Evolutionary conservation across 306 rosid genomes (phyloP).

Genomic region (Cucurbita maxima): DNA sequence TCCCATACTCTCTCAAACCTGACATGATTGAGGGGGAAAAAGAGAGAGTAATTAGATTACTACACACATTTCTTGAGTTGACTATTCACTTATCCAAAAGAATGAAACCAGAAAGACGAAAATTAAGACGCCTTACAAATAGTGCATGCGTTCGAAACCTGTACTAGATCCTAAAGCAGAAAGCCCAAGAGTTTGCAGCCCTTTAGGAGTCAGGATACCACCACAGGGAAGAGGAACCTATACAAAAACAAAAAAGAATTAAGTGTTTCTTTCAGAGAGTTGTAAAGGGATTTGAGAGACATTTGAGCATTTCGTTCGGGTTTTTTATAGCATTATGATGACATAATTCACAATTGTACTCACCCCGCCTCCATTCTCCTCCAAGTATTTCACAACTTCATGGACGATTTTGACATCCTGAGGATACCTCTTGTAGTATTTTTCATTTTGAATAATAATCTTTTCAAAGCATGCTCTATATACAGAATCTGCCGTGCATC

Average conservation of each 20-base stretch:
- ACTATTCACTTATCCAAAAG: neutral
- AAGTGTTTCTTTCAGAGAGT: neutral
- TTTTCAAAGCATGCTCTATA: conserved; percentile 65
- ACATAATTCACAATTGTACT: conserved; percentile 17
- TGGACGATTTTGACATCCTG: conserved; percentile 58
- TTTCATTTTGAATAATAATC: conserved; percentile 51
- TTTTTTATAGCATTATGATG: conserved; percentile 14
- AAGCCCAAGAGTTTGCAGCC: conserved; percentile 80
- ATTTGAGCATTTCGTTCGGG: conserved; percentile 3
- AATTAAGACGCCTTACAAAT: conserved; percentile 37
- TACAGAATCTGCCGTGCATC: conserved; percentile 65
- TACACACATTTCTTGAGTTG: neutral
- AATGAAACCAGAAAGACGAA: neutral
- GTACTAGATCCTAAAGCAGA: conserved; percentile 57
- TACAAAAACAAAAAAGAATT: conserved; percentile 12
- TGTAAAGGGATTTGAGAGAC: neutral
- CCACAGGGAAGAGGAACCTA: conserved; percentile 91
- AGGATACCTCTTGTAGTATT: conserved; percentile 91
- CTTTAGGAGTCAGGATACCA: conserved; percentile 72
- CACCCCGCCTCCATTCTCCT: conserved; percentile 70
- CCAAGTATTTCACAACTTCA: conserved; percentile 65
- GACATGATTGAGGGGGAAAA: neutral
- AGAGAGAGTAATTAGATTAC: neutral
- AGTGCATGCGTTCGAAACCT: conserved; percentile 91
- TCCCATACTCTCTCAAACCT: conserved; percentile 98